These are phyloP conservation scores for Xylariaceae sp. DNA, from an alignment of 2,329 filamentous ascomycete genomes.

Conservation along the genomic window DNA sequence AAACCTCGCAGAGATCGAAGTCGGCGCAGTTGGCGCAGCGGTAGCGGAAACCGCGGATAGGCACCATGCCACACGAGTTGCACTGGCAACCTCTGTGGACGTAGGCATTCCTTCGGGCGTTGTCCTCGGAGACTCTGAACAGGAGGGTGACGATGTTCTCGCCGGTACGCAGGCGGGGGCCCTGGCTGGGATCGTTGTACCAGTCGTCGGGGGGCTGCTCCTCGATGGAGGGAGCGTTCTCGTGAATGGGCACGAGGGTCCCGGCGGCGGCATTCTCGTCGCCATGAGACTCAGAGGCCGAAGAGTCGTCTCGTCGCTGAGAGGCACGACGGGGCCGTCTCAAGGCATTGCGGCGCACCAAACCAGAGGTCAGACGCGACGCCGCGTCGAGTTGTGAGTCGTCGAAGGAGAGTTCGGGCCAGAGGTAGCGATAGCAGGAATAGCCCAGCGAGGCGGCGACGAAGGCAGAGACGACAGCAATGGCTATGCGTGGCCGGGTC, in stretches of 20 bases:
- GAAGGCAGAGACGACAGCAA: slow-evolving; percentile 54
- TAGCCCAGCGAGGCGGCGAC: slow-evolving; percentile 58
- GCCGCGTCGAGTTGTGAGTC: slow-evolving; percentile 16
- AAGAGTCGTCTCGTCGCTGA: slow-evolving; percentile 34
- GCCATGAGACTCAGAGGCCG: slow-evolving; percentile 40
- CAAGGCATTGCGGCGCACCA: slow-evolving; percentile 68
- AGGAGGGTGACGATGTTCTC: slow-evolving; percentile 82
- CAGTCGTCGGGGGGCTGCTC: slow-evolving; percentile 45
- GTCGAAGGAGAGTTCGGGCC: slow-evolving; percentile 15
- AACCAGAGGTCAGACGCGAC: slow-evolving; percentile 31
- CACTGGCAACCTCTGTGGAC: slow-evolving; percentile 91
- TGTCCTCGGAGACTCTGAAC: slow-evolving; percentile 91
- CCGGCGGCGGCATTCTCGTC: slow-evolving; percentile 44
- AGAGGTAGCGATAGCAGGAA: slow-evolving; percentile 49
- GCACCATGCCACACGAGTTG: slow-evolving; percentile 81
- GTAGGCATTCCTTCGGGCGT: slow-evolving; percentile 82
- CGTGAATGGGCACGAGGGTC: slow-evolving; percentile 34
- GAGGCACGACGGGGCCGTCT: slow-evolving; percentile 47
- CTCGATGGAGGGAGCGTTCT: slow-evolving; percentile 38
- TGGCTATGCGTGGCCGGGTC: slow-evolving; percentile 52
- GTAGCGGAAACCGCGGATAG: slow-evolving; percentile 89
- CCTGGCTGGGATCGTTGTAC: slow-evolving; percentile 46
- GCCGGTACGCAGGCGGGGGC: slow-evolving; percentile 52
- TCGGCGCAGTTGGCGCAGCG: slow-evolving; percentile 94
- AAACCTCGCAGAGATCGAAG: slow-evolving; percentile 92